These are phyloP conservation scores for Pigoraptor vietnamica DNA, from an alignment of 78 protist genomes.

Conservation along the genomic window DNA sequence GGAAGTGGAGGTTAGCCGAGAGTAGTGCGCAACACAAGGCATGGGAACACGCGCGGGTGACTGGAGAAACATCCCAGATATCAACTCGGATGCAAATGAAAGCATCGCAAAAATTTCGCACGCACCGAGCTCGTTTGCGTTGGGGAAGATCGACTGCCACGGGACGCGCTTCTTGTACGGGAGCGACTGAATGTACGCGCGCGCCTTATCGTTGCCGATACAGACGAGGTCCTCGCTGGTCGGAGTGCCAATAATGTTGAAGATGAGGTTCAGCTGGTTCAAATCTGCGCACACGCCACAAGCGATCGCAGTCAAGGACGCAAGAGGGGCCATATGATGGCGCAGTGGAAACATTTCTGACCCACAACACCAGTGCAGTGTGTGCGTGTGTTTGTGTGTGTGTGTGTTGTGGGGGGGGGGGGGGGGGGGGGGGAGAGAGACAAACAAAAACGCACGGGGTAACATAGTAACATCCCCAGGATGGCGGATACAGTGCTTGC, in stretches of 20 bases:
- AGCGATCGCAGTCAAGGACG: too few species aligned
- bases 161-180: neutral
- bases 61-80: neutral
- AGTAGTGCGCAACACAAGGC: neutral
- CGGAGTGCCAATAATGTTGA: slow-evolving; percentile 10
- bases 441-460: too few species aligned
- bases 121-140: slow-evolving; percentile 1
- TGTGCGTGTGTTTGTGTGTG: too few species aligned
- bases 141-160: slow-evolving; percentile 2
- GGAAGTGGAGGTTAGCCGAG: too few species aligned
- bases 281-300: slow-evolving; percentile 3
- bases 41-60: neutral
- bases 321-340: too few species aligned
- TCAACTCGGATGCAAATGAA: too few species aligned
- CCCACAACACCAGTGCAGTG: too few species aligned
- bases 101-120: neutral
- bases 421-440: too few species aligned
- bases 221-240: slow-evolving; percentile 4
- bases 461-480: too few species aligned
- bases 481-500: too few species aligned
- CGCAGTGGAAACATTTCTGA: too few species aligned
- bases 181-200: neutral
- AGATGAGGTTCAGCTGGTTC: slow-evolving; percentile 39
- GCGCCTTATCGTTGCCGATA: slow-evolving; percentile 30
- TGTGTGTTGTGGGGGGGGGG: too few species aligned